Base-by-base conservation (phyloP, 371 early-diverging fungal genomes). In the Batrachochytrium dendrobatidis region DNA sequence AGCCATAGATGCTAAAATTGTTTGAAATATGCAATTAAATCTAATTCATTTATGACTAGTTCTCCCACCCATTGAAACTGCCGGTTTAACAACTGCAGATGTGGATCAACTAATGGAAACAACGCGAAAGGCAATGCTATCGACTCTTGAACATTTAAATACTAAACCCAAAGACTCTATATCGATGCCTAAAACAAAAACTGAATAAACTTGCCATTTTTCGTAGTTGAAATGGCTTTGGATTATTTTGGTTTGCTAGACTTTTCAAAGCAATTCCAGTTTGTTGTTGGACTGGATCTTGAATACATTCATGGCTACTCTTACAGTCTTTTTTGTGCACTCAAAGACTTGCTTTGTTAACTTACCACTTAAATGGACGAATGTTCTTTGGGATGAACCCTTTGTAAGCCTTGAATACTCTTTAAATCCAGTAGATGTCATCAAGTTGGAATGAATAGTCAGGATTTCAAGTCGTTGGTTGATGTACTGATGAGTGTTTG, bases 1-100 rank as follows among this genome's bases (percentile, higher is more conserved):
- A 39, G 39, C n/a, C 39, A 39, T 39, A n/a, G 39, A 39, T n/a
- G n/a, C 39, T 12, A 39, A 39, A 12, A 12, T 39, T 12, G 39
- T 15, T n/a, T 39, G 12, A n/a, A n/a, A 39, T n/a, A 39, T n/a
- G 39, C 39, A 12, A 39, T 39, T n/a, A 15, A 12, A 39, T n/a
- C 12, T n/a, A 15, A 5, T 8, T 25, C 46, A 48, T n/a, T 6
- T 8, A 60, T 45, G 3, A 18, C 12, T 56, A 81, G 81, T 91
- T 2, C 77, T 92, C 54, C 82, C 86, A 17, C 89, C 91, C 25
- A 83, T 92, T 43, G 58, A 76, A 6, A 86, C 89, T 30, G 71
- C 73, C 22, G 79, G 60, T 12, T 20, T 60, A 25, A 3, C 8
- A 44, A 53, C 30, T 18, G 22, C 18, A 6, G 53, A 60, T 20